Percentiles rank a stretch among this genome's conserved stretches.
These are phyloP conservation scores for Aphanocladium album DNA, from an alignment of 2,329 filamentous ascomycete species.

Conservation along the genomic window DNA sequence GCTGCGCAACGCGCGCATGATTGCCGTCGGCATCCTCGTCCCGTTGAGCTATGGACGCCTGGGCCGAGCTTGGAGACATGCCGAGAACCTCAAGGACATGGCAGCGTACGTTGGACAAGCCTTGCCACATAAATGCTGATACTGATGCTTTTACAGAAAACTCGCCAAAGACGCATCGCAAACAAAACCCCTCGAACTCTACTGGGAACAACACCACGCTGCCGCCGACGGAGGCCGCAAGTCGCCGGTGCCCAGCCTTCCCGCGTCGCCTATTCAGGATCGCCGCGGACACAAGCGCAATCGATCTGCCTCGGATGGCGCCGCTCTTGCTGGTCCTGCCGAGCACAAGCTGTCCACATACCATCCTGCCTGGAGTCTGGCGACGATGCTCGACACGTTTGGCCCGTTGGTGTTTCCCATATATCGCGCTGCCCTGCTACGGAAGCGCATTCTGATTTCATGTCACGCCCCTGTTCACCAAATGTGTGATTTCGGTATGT, in stretches of 20 bases:
- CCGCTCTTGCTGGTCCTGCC: constrained; percentile 47
- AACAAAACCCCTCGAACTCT: constrained; percentile 63
- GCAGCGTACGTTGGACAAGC: constrained; percentile 51
- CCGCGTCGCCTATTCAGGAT: constrained; percentile 27
- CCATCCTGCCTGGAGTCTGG: constrained; percentile 83
- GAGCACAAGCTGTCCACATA: constrained; percentile 67
- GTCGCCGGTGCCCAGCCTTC: constrained; percentile 45
- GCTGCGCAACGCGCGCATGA: constrained; percentile 84
- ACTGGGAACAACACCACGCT: constrained; percentile 61
- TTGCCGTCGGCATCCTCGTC: constrained; percentile 85
- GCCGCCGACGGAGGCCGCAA: constrained; percentile 20
- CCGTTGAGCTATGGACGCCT: constrained; percentile 79
- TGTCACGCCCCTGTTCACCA: constrained; percentile 80
- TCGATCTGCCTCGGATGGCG: constrained; percentile 58
- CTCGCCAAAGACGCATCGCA: constrained; percentile 62
- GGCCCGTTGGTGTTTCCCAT: constrained; percentile 90
- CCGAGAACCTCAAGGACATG: constrained; percentile 67
- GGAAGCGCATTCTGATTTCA: constrained; percentile 84
- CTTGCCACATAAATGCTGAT: background rate
- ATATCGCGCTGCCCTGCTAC: constrained; percentile 77
- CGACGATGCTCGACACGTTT: constrained; percentile 72
- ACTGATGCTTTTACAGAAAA: constrained; percentile 36
- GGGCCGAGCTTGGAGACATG: constrained; percentile 86
- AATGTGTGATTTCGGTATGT: constrained; percentile 81
- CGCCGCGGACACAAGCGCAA: constrained; percentile 46